phyloP scores from a whole-genome alignment of 495 filamentous ascomycete genomes.

The Penicillium flavigenum region DNA sequence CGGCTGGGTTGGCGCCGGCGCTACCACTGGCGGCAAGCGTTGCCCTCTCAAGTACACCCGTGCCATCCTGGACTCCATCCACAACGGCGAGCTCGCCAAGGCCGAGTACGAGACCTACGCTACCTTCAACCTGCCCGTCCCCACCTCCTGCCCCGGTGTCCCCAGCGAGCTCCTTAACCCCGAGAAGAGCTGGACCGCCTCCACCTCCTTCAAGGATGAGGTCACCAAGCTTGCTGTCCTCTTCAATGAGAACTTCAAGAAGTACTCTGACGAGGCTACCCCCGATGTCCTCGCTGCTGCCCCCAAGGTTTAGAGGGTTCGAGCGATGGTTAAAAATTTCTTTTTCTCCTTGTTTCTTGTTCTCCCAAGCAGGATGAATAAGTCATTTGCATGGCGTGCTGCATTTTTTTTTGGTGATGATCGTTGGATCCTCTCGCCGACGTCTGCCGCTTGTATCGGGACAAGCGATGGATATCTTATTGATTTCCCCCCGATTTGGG shows the following conservation, averaged over 20 bases:
- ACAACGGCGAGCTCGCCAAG: slow-evolving; percentile 90
- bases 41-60: slow-evolving; percentile 99
- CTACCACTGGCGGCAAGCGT: slow-evolving; percentile 91
- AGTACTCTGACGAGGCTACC: slow-evolving; percentile 86
- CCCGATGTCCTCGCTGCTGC: slow-evolving; percentile 60
- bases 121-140: slow-evolving; percentile 92
- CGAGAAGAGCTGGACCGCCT: slow-evolving; percentile 82
- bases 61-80: slow-evolving; percentile 96
- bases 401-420: slow-evolving; percentile 28
- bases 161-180: slow-evolving; percentile 93
- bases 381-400: slow-evolving; percentile 36
- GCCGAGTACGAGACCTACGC: slow-evolving; percentile 92
- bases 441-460: slow-evolving; percentile 28
- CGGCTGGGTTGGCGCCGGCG: slow-evolving; percentile 96
- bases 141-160: slow-evolving; percentile 80
- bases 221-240: slow-evolving; percentile 83
- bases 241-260: slow-evolving; percentile 97
- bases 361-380: slow-evolving; percentile 19
- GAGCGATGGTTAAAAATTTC: slow-evolving; percentile 25
- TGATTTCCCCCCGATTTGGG: slow-evolving; percentile 21
- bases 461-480: slow-evolving; percentile 27
- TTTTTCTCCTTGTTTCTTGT: slow-evolving; percentile 26
- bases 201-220: slow-evolving; percentile 75
- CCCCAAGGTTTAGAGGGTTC: slow-evolving; percentile 24
- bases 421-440: slow-evolving; percentile 20